Evolutionary conservation across 352 stramenopile genomes (phyloP).

Genomic region (Blastocystis sp.): DNA sequence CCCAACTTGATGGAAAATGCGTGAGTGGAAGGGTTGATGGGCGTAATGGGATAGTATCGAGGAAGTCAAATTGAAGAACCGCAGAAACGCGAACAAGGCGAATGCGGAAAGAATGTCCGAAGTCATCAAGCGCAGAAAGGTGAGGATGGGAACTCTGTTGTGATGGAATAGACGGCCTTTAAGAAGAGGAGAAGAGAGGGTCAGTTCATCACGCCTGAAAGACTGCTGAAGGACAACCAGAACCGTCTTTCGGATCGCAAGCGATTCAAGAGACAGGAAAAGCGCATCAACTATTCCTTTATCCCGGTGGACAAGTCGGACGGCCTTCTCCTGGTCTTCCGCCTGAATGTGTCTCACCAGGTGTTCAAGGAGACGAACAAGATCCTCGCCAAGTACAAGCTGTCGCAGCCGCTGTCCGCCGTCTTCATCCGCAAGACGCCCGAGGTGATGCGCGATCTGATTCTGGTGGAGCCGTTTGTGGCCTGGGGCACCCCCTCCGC

Average conservation of each 20-base stretch:
- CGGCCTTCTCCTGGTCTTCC: slow-evolving; percentile 18
- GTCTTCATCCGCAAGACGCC: slow-evolving; percentile 11
- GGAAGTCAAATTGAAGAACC: slow-evolving; percentile 15
- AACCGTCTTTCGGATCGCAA: slow-evolving; percentile 31
- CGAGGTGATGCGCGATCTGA: slow-evolving; percentile 43
- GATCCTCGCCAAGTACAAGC: slow-evolving; percentile 4
- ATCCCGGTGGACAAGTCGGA: slow-evolving; percentile 26
- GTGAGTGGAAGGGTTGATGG: background rate
- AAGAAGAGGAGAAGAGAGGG: slow-evolving; percentile 34
- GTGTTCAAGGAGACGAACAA: slow-evolving; percentile 16
- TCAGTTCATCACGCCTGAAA: slow-evolving; percentile 62
- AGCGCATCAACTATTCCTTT: slow-evolving; percentile 9
- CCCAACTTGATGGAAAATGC: slow-evolving; percentile 33
- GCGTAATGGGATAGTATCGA: slow-evolving; percentile 12
- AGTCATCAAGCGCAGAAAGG: background rate
- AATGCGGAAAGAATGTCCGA: background rate
- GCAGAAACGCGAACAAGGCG: slow-evolving; percentile 38
- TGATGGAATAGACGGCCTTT: slow-evolving; percentile 7
- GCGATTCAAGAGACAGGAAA: slow-evolving; percentile 31
- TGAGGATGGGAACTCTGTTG: background rate
- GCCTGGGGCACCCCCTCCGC: slow-evolving; percentile 46
- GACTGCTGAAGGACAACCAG: slow-evolving; percentile 23
- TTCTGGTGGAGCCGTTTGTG: slow-evolving; percentile 63
- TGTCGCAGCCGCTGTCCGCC: background rate
- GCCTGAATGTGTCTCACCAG: background rate